phyloP scores from a whole-genome alignment of 2,329 filamentous ascomycete species.

The Aspergillus unguis region DNA sequence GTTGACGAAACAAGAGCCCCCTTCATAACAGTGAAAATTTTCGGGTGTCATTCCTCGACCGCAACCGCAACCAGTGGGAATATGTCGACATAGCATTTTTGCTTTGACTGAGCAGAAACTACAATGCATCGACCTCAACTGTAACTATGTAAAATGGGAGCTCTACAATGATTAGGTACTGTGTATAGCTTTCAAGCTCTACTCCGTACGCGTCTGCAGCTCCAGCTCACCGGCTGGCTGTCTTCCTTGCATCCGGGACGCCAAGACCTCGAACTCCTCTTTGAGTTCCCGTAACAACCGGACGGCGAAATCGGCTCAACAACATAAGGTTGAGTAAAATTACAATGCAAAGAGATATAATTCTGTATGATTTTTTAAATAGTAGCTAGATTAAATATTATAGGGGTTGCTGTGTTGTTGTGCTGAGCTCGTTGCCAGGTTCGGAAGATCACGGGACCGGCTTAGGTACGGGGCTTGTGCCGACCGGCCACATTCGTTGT shows the following conservation, averaged over 20 bases:
- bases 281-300: constrained; percentile 21
- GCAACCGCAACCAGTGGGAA: neutral
- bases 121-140: neutral
- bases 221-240: constrained; percentile 2
- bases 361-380: too few relatives aligned
- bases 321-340: too few relatives aligned
- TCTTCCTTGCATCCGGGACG: constrained; percentile 21
- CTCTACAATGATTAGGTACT: too few relatives aligned
- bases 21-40: constrained; percentile 4
- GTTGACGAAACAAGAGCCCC: neutral
- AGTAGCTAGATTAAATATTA: neutral
- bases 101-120: neutral
- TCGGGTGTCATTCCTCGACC: constrained; percentile 2
- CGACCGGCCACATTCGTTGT: constrained; percentile 30
- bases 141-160: too few relatives aligned
- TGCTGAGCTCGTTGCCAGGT: constrained; percentile 28
- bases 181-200: too few relatives aligned
- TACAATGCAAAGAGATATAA: too few relatives aligned
- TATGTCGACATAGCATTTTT: too few relatives aligned
- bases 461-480: constrained; percentile 43
- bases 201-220: too few relatives aligned
- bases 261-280: constrained; percentile 22
- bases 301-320: constrained; percentile 8
- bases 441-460: constrained; percentile 42
- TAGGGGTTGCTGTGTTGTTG: neutral